These are phyloP conservation scores for Amanita exitialis DNA, from an alignment of 768 basidiomycete genomes.

Conservation along the genomic window DNA sequence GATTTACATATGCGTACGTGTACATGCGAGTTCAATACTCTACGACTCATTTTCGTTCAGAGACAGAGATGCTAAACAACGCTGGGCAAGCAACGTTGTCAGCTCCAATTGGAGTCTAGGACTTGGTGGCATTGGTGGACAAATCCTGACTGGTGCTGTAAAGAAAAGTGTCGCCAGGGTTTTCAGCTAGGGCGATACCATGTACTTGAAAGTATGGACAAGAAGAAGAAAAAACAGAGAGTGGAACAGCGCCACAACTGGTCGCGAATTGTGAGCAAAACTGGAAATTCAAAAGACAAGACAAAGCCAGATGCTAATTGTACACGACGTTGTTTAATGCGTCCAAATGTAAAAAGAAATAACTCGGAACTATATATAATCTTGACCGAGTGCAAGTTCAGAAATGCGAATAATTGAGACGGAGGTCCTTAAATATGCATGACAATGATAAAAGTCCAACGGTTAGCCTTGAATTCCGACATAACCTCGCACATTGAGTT, in stretches of 20 bases:
- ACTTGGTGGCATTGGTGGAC: slow-evolving; percentile 76
- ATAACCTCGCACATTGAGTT: slow-evolving; percentile 79
- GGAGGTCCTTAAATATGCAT: not conserved
- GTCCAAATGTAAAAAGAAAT: slow-evolving; percentile 1
- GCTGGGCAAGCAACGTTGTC: slow-evolving; percentile 74
- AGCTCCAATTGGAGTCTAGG: slow-evolving; percentile 65
- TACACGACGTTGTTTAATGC: slow-evolving; percentile 1
- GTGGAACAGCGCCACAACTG: not conserved
- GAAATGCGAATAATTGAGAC: slow-evolving; percentile 9
- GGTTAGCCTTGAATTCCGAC: slow-evolving; percentile 37
- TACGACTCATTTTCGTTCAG: slow-evolving; percentile 23
- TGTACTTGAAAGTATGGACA: not conserved
- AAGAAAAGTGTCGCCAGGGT: slow-evolving; percentile 74
- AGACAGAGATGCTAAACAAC: slow-evolving; percentile 88
- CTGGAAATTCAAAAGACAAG: slow-evolving; percentile 2
- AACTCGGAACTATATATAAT: slow-evolving; percentile 4
- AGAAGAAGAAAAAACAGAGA: not conserved
- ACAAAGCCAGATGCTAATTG: not conserved
- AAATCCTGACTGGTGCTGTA: slow-evolving; percentile 73
- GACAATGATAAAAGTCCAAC: slow-evolving; percentile 4
- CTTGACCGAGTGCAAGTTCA: slow-evolving; percentile 11
- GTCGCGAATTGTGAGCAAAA: slow-evolving; percentile 10
- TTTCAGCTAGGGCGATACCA: slow-evolving; percentile 35
- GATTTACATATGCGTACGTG: slow-evolving; percentile 89
- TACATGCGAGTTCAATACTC: not conserved